Evolutionary conservation across 345 rosid genomes (phyloP).

Genomic region (Balakata baccata): DNA sequence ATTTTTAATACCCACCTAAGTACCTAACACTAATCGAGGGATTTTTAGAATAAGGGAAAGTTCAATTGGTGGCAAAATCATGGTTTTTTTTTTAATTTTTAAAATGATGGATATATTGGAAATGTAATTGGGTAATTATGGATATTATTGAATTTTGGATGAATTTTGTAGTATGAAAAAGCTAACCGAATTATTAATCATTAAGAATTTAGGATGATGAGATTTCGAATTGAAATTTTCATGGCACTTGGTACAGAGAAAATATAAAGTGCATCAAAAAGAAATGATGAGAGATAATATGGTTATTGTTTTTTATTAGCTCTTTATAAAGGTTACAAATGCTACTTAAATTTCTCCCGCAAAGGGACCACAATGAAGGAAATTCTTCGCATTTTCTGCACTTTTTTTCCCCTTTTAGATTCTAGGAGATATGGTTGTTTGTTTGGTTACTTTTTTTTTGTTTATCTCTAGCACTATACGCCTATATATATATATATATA

Average conservation of each 20-base stretch:
- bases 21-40: constrained; percentile 8
- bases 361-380: constrained; percentile 10
- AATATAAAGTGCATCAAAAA: neutral
- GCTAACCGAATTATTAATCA: too few species aligned
- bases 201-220: too few species aligned
- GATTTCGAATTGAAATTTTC: too few species aligned
- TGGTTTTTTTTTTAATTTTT: too few species aligned
- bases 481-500: too few species aligned
- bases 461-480: too few species aligned
- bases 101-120: neutral
- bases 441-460: neutral
- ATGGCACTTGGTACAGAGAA: too few species aligned
- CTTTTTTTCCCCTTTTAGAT: too few species aligned
- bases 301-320: constrained; percentile 22
- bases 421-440: neutral
- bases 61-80: neutral
- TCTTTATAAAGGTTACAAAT: neutral
- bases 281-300: constrained; percentile 22
- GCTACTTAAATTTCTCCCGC: neutral
- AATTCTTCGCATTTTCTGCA: neutral
- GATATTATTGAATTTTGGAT: neutral
- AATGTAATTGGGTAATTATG: neutral
- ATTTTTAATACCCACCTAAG: constrained; percentile 9
- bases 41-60: neutral
- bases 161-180: neutral